Evolutionary conservation across 2,329 filamentous ascomycete genomes (phyloP), one percentile per base, ranked within the genome.

Genomic region (Apiospora malaysiana): DNA sequence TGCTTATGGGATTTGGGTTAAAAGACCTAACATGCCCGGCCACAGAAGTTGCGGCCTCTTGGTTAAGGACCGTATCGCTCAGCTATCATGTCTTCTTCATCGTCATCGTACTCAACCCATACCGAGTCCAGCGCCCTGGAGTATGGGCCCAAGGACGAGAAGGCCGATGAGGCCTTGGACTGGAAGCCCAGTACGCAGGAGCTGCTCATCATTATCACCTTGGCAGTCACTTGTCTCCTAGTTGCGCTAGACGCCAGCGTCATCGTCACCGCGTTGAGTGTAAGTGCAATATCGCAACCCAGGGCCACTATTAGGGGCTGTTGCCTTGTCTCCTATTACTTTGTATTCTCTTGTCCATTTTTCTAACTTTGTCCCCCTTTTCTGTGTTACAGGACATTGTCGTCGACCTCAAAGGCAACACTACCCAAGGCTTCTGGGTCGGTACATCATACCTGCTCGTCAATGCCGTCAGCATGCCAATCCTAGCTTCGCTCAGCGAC

Each of bases 91-190:
- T 12, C 25, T 32, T 32, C 25, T 21, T 32, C 25, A 32, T 32
- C 25, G 6, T 32, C 32, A 32, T 6, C 32, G 32, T 32, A 32
- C 32, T 32, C 32, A 32, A 4, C 32, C 5, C 18, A 56, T 3
- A 21, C 49, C 25, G 25, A 8, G 0, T 18, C 3, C 27, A 32
- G 3, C 25, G 4, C 2, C 25, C 14, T 5, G 5, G 49, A 32
- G 18, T 6, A 14, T 7, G 27, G 25, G 1, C 5, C 81, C 82
- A 1, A 32, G 32, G 81, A 79, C 0, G 78, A 81, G 2, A 86
- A 72, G 0, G 76, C 79, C 12, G 82, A 82, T 0, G 84, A 84
- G 2, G 84, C 85, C 27, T 56, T 66, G 49, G 65, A 71, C 9
- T 72, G 72, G 72, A 72, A 70, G 18, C 70, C 70, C 1, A 56